Evolutionary conservation across 768 basidiomycete species (phyloP).

Genomic region (Tylopilus subfusipes): DNA sequence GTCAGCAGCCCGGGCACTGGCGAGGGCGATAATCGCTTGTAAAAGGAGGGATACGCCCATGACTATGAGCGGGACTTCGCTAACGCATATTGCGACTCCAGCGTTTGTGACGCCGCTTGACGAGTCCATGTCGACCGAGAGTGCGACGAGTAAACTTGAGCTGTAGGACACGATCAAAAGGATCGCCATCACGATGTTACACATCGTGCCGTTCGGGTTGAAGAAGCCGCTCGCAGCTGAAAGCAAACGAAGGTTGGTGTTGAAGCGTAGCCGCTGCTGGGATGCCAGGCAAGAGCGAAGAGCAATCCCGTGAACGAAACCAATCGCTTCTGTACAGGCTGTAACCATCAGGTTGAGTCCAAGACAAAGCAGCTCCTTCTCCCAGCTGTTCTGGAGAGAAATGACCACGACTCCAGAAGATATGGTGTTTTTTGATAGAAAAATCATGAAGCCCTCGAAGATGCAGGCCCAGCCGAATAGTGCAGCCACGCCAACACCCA

Average conservation of each 20-base stretch:
- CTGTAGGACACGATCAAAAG: conserved; percentile 30
- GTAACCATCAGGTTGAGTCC: conserved; percentile 28
- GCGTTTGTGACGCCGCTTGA: conserved; percentile 9
- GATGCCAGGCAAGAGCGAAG: conserved; percentile 29
- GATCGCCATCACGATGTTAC: conserved; percentile 23
- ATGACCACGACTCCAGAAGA: conserved; percentile 24
- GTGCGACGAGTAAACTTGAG: conserved; percentile 24
- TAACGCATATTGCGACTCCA: conserved; percentile 15
- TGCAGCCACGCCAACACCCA: conserved; percentile 22
- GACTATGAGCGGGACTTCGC: conserved; percentile 27
- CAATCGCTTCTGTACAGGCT: conserved; percentile 29
- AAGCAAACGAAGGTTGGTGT: conserved; percentile 30
- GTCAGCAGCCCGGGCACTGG: conserved; percentile 19
- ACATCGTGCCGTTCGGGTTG: conserved; percentile 24
- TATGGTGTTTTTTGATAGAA: conserved; percentile 19
- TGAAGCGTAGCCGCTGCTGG: conserved; percentile 23
- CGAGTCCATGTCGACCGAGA: conserved; percentile 13
- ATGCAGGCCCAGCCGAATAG: conserved; percentile 25
- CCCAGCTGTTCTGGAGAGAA: conserved; percentile 9
- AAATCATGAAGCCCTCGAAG: conserved; percentile 21
- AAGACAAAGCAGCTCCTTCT: conserved; percentile 22
- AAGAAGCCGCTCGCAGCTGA: conserved; percentile 17
- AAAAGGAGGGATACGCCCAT: conserved; percentile 23
- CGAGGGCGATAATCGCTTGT: conserved; percentile 25
- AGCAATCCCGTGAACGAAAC: conserved; percentile 26